Evolutionary conservation across 2,329 filamentous ascomycete species (phyloP).

Genomic region (Trichoderma koningii): DNA sequence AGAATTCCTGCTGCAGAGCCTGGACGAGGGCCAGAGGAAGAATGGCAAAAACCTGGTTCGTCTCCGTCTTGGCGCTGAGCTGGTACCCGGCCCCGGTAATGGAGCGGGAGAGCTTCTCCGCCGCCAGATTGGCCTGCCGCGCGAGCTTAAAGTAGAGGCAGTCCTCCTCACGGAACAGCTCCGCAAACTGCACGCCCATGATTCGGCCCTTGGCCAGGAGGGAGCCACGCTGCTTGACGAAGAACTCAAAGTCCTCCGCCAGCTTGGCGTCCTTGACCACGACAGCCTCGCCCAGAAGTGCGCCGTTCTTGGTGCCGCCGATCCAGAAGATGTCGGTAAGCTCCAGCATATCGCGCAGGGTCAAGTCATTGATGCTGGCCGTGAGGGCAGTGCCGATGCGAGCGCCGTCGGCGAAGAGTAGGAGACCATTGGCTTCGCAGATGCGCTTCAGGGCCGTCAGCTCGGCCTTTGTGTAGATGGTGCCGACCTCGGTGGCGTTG

Average conservation of each 20-base stretch:
- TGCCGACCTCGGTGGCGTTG: slow-evolving; percentile 54
- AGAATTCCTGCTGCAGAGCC: slow-evolving; percentile 46
- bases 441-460: slow-evolving; percentile 45
- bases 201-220: slow-evolving; percentile 53
- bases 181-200: slow-evolving; percentile 53
- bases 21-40: slow-evolving; percentile 45
- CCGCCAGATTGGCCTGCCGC: slow-evolving; percentile 47
- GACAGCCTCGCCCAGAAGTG: slow-evolving; percentile 53
- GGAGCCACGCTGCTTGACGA: slow-evolving; percentile 54
- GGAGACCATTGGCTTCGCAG: slow-evolving; percentile 45
- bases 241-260: slow-evolving; percentile 52
- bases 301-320: slow-evolving; percentile 55
- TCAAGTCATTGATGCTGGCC: slow-evolving; percentile 47
- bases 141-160: slow-evolving; percentile 52
- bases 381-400: slow-evolving; percentile 49
- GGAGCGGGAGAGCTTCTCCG: slow-evolving; percentile 46
- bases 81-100: slow-evolving; percentile 47
- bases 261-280: slow-evolving; percentile 48
- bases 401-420: slow-evolving; percentile 53
- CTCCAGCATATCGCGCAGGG: slow-evolving; percentile 47
- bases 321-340: slow-evolving; percentile 58
- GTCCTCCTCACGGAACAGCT: slow-evolving; percentile 45
- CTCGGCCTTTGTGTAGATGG: slow-evolving; percentile 49
- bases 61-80: slow-evolving; percentile 49
- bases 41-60: slow-evolving; percentile 54